Conservation (phyloP, 441 rosid genomes). For the Dalechampia spathulata region DNA sequence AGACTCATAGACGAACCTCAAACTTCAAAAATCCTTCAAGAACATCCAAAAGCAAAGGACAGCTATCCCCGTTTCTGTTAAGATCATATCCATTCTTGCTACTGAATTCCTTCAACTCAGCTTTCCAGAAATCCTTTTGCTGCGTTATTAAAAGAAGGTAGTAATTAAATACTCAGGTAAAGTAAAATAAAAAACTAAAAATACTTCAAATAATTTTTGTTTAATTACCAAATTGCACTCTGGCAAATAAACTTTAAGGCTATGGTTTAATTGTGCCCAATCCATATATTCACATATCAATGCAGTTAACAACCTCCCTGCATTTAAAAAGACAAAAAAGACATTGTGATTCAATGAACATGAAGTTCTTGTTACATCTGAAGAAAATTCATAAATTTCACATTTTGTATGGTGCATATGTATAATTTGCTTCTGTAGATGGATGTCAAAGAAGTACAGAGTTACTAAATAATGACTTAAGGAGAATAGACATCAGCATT, state of each 20-base stretch:
- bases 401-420: neutral
- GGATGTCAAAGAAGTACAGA: neutral
- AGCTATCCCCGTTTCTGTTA: constrained; percentile 68
- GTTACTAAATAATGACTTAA: neutral
- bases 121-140: constrained; percentile 87
- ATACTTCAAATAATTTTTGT: neutral
- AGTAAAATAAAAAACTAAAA: neutral
- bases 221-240: constrained; percentile 96
- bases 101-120: constrained; percentile 81
- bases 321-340: constrained; percentile 20
- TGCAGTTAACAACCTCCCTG: constrained; percentile 86
- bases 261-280: constrained; percentile 93
- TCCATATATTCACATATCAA: constrained; percentile 85
- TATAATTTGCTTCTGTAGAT: neutral
- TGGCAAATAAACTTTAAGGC: constrained; percentile 80
- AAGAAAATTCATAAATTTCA: neutral
- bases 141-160: constrained; percentile 25
- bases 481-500: neutral
- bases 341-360: constrained; percentile 2
- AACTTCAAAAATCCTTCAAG: constrained; percentile 92
- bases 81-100: constrained; percentile 75
- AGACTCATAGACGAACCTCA: constrained; percentile 38
- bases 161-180: constrained; percentile 5
- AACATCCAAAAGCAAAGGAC: constrained; percentile 84
- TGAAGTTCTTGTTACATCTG: neutral